These are phyloP conservation scores for Oryza glaberrima DNA, from an alignment of 176 grass and related monocot species.

Conservation along the genomic window DNA sequence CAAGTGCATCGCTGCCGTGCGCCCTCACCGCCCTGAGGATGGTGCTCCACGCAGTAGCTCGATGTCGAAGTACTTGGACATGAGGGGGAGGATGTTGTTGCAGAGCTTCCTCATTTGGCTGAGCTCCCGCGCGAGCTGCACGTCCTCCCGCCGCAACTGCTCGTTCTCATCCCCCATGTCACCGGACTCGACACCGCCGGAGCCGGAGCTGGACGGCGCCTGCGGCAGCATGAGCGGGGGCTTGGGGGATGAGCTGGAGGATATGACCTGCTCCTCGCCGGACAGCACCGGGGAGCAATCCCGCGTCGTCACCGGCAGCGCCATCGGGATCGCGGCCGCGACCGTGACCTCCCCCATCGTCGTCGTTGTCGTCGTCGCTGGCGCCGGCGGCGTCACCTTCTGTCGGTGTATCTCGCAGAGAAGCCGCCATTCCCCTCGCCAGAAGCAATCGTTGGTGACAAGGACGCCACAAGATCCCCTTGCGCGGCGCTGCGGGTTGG, in stretches of 20 bases:
- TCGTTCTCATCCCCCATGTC: constrained; percentile 71
- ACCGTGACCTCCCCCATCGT: background rate
- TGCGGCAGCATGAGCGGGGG: background rate
- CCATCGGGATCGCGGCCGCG: constrained; percentile 49
- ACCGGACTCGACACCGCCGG: constrained; percentile 21
- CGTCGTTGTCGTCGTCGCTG: background rate
- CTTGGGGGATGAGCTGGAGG: constrained; percentile 61
- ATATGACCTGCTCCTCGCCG: constrained; percentile 73
- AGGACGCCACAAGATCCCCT: too few species aligned
- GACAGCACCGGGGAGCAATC: constrained; percentile 58
- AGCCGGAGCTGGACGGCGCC: constrained; percentile 41
- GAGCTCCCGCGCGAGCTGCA: constrained; percentile 66
- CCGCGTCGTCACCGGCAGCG: constrained; percentile 35
- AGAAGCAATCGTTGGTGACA: constrained; percentile 80
- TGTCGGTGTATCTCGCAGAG: constrained; percentile 74
- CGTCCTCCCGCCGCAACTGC: constrained; percentile 63
- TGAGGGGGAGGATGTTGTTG: constrained; percentile 76
- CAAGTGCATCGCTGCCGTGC: too few species aligned
- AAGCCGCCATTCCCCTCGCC: constrained; percentile 58
- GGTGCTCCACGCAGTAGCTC: too few species aligned
- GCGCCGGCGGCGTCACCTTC: constrained; percentile 44
- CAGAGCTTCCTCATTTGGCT: constrained; percentile 83
- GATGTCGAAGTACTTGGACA: constrained; percentile 59
- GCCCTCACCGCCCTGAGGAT: too few species aligned
- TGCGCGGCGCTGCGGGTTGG: too few species aligned